These are phyloP conservation scores for Termitomyces sp. DNA, from an alignment of 768 basidiomycete species.

Conservation along the genomic window DNA sequence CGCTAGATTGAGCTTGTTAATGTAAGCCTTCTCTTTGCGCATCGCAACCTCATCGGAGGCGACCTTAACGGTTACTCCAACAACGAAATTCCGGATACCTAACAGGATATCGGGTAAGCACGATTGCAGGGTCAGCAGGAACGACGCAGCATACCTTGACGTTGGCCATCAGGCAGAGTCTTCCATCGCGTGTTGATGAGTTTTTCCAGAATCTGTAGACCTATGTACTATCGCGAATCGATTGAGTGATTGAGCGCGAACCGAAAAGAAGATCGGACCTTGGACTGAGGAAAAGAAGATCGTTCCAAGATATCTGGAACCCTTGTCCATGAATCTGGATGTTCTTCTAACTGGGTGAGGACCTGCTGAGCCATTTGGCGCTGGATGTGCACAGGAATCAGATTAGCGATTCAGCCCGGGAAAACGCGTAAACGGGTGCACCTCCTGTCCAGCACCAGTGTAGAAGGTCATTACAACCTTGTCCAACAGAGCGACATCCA, in stretches of 20 bases:
- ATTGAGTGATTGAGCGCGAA: background rate
- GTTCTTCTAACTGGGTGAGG: conserved; percentile 93
- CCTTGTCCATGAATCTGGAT: conserved; percentile 95
- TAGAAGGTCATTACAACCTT: conserved; percentile 92
- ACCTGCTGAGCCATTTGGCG: conserved; percentile 94
- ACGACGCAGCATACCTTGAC: conserved; percentile 56
- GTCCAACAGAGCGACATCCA: conserved; percentile 91
- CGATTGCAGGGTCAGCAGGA: background rate
- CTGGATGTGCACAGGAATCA: conserved; percentile 35
- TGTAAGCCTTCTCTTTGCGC: conserved; percentile 88
- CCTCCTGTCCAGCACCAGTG: conserved; percentile 69
- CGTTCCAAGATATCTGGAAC: conserved; percentile 91
- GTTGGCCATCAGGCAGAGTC: conserved; percentile 88
- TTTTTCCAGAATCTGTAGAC: conserved; percentile 94
- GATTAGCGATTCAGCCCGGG: conserved; percentile 19
- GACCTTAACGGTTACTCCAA: conserved; percentile 87
- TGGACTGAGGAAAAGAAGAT: conserved; percentile 81
- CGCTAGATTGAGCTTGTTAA: conserved; percentile 96
- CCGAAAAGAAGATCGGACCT: conserved; percentile 40
- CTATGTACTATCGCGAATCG: conserved; percentile 68
- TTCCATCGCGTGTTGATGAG: conserved; percentile 95
- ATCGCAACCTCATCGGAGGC: conserved; percentile 86
- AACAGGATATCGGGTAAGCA: background rate
- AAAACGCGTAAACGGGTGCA: conserved; percentile 29
- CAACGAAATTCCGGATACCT: conserved; percentile 97